These are phyloP conservation scores for Aspergillus phoenicis DNA, from an alignment of 2,329 filamentous ascomycete species.

Conservation along the genomic window DNA sequence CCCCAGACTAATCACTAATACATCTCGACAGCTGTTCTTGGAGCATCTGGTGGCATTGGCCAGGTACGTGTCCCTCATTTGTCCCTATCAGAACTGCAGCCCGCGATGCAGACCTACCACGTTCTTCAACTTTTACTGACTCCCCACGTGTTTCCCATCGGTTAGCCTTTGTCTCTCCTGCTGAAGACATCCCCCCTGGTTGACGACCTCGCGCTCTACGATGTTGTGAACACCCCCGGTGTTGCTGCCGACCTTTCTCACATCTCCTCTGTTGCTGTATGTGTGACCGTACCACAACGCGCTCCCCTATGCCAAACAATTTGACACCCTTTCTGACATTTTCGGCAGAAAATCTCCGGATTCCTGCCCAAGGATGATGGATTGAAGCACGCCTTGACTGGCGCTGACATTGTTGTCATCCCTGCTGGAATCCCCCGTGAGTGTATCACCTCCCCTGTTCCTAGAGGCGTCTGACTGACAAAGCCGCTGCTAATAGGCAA, in stretches of 20 bases:
- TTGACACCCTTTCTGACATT: neutral
- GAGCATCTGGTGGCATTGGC: constrained; percentile 97
- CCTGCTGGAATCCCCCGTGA: constrained; percentile 95
- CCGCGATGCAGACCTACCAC: neutral
- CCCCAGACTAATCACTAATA: neutral
- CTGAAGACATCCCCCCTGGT: constrained; percentile 87
- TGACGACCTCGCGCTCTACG: constrained; percentile 93
- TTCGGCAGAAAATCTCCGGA: constrained; percentile 75
- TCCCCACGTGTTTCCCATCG: neutral
- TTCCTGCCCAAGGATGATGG: constrained; percentile 85
- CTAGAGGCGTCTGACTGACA: constrained; percentile 24
- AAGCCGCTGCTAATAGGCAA: constrained; percentile 65
- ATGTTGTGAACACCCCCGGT: constrained; percentile 98
- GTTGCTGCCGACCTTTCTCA: constrained; percentile 95
- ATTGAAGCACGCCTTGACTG: constrained; percentile 83
- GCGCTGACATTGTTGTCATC: constrained; percentile 94
- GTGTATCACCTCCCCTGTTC: constrained; percentile 37
- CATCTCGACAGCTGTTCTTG: constrained; percentile 69
- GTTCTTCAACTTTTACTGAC: neutral
- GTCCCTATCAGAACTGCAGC: too few species aligned
- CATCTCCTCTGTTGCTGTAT: constrained; percentile 84
- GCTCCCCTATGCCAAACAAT: neutral
- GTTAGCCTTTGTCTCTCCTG: constrained; percentile 89
- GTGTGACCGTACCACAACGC: constrained; percentile 42
- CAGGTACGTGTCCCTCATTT: constrained; percentile 65